Evolutionary conservation across 768 basidiomycete species (phyloP).

Genomic region (Tricholoma sp.): DNA sequence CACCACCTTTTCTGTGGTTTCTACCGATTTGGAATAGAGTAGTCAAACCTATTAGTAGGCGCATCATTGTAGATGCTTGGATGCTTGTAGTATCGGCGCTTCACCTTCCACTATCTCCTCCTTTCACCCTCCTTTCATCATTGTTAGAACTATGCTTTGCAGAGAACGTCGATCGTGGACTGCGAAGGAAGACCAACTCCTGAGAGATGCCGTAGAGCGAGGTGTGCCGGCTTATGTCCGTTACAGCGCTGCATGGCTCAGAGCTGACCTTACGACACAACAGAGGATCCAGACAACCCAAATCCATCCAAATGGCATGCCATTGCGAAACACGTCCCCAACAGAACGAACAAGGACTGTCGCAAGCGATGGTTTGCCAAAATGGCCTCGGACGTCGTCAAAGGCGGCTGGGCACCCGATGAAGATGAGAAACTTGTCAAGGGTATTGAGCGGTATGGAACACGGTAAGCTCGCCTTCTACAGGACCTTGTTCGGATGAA

Average conservation of each 20-base stretch:
- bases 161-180: conserved; percentile 51
- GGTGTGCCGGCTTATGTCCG: conserved; percentile 24
- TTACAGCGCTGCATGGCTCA: conserved; percentile 1
- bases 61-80: conserved; percentile 19
- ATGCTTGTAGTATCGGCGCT: conserved; percentile 13
- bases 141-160: conserved; percentile 29
- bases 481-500: not conserved
- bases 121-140: conserved; percentile 9
- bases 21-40: conserved; percentile 17
- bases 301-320: conserved; percentile 61
- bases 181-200: conserved; percentile 46
- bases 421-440: conserved; percentile 54
- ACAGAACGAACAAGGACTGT: conserved; percentile 60
- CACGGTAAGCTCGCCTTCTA: conserved; percentile 32
- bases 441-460: conserved; percentile 53
- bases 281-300: conserved; percentile 52
- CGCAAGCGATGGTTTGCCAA: conserved; percentile 61
- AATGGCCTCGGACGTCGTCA: conserved; percentile 58
- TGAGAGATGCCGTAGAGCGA: conserved; percentile 44
- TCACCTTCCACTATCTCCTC: conserved; percentile 13
- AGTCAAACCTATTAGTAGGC: conserved; percentile 9
- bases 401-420: conserved; percentile 58
- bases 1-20: conserved; percentile 19
- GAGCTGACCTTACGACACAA: conserved; percentile 13
- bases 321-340: conserved; percentile 57